phyloP scores from a whole-genome alignment of 2,329 filamentous ascomycete genomes.

The Sporothrix phasma region DNA sequence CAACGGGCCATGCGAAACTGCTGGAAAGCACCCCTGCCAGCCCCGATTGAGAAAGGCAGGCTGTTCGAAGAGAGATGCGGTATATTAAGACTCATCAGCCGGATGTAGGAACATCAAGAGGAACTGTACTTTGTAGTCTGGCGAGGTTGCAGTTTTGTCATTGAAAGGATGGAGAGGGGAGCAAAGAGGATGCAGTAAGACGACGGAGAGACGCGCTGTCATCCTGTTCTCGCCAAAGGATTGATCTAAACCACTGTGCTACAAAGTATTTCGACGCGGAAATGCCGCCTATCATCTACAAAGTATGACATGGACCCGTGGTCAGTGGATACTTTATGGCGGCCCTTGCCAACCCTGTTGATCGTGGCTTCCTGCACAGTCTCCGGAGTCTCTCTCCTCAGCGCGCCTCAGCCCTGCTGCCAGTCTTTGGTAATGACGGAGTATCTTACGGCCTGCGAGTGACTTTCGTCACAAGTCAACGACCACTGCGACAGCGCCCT shows the following conservation, averaged over 20 bases:
- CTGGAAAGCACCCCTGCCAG: neutral
- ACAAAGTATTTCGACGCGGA: too few relatives aligned
- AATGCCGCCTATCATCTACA: too few relatives aligned
- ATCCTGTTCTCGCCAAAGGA: too few relatives aligned
- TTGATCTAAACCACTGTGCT: too few relatives aligned
- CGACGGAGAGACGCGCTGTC: neutral
- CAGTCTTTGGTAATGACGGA: neutral
- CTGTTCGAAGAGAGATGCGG: neutral
- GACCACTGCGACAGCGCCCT: neutral
- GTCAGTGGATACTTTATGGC: too few relatives aligned
- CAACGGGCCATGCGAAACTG: neutral
- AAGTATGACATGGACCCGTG: too few relatives aligned
- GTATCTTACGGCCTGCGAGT: too few relatives aligned
- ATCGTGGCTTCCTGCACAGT: neutral
- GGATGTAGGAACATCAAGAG: neutral
- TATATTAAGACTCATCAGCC: too few relatives aligned
- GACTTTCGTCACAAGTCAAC: neutral
- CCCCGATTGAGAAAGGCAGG: neutral
- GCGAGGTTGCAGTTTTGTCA: neutral
- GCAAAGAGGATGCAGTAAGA: neutral
- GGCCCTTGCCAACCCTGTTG: neutral
- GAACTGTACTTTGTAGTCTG: too few relatives aligned
- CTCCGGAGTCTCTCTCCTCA: neutral
- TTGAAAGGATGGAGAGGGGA: neutral
- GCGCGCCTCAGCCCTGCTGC: neutral